Conservation (phyloP, 1,139 yeast species). For the Taiozyma sp. region DNA sequence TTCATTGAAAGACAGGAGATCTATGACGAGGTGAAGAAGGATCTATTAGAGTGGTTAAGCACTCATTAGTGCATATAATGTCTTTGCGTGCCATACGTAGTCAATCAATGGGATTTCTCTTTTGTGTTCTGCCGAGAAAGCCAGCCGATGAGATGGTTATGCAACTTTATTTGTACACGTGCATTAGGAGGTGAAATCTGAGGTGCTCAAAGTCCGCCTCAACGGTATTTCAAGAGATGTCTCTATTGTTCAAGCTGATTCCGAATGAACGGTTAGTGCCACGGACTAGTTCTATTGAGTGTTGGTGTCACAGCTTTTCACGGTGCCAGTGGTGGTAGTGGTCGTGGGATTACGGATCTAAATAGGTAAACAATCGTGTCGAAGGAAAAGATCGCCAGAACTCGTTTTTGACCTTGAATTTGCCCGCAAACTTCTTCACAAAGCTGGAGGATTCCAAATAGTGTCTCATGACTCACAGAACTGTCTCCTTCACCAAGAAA, state of each 20-base stretch:
- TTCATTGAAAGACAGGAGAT: constrained; percentile 40
- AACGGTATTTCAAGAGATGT: not conserved
- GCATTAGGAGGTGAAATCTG: not conserved
- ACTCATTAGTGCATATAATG: constrained; percentile 1
- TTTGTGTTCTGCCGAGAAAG: too few relatives aligned
- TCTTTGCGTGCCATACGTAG: not conserved
- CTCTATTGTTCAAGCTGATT: not conserved
- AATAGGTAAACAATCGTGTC: not conserved
- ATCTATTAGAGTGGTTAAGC: constrained; percentile 8
- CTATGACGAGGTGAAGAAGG: constrained; percentile 20
- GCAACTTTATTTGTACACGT: not conserved
- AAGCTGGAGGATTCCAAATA: not conserved
- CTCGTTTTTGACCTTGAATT: not conserved
- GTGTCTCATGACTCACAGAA: not conserved
- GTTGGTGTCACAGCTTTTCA: too few relatives aligned
- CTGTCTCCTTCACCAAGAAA: not conserved
- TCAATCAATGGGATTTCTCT: too few relatives aligned
- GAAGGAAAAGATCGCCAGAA: not conserved
- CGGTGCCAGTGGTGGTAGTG: too few relatives aligned
- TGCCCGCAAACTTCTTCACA: not conserved
- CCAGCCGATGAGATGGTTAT: not conserved
- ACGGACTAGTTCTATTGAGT: too few relatives aligned
- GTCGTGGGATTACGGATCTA: too few relatives aligned
- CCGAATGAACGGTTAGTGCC: too few relatives aligned
- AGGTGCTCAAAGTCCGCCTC: not conserved